Conservation (phyloP, 805 yeast genomes). For the Danielia reshetovae region DNA sequence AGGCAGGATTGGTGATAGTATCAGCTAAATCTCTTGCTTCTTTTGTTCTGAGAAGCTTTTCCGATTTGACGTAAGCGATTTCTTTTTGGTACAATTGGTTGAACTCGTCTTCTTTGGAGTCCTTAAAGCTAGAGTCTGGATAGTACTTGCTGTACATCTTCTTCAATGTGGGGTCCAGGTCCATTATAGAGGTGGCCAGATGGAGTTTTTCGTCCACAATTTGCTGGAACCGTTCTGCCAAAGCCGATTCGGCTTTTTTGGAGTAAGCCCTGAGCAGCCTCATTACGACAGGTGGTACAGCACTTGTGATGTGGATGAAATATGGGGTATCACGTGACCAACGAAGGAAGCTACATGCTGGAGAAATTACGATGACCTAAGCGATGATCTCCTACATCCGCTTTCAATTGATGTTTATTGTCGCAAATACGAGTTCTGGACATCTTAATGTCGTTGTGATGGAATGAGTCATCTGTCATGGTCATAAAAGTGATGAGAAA, state of each 20-base stretch:
- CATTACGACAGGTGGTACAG: not conserved
- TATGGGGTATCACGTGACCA: no score
- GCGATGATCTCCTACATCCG: no score
- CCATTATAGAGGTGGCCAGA: constrained; percentile 13
- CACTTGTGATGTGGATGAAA: no score
- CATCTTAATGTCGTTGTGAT: no score
- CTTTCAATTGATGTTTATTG: no score
- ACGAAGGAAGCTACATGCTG: no score
- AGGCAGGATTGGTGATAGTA: constrained; percentile 5
- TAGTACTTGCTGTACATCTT: constrained; percentile 13
- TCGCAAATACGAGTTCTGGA: no score
- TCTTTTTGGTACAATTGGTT: constrained; percentile 14
- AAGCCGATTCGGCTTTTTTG: constrained; percentile 16
- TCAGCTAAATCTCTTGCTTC: constrained; percentile 5
- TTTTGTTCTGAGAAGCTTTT: constrained; percentile 10
- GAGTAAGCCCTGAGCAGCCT: not conserved
- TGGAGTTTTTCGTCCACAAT: constrained; percentile 28
- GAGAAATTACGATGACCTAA: no score
- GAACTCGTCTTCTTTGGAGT: constrained; percentile 4
- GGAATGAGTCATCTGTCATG: no score
- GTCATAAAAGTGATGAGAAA: no score
- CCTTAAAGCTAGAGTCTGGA: not conserved
- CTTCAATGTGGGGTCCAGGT: constrained; percentile 17
- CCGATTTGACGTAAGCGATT: constrained; percentile 27
- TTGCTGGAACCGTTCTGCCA: constrained; percentile 29